Evolutionary conservation across 345 rosid genomes (phyloP).

Genomic region (Eutrema japonicum): DNA sequence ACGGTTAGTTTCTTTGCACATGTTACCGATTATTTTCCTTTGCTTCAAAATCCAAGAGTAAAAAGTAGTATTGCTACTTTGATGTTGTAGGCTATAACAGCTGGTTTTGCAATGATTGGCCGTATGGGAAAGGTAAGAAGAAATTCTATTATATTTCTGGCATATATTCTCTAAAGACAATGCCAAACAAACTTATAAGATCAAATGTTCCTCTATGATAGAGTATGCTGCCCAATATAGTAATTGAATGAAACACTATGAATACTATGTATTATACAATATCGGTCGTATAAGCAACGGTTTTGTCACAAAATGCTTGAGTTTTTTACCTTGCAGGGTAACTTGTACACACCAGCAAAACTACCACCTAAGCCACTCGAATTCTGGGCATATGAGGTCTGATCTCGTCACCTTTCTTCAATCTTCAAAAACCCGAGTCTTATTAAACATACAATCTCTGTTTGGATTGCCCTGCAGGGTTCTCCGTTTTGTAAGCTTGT

Average conservation of each 20-base stretch:
- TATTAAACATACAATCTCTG: neutral
- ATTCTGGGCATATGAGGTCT: constrained; percentile 89
- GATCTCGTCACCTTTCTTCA: neutral
- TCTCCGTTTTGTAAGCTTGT: constrained; percentile 90
- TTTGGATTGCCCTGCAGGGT: constrained; percentile 52
- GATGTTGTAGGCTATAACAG: constrained; percentile 77
- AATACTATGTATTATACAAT: neutral
- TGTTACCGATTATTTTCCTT: constrained; percentile 1
- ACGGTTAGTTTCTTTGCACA: constrained; percentile 57
- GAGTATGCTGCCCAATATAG: neutral
- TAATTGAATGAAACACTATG: neutral
- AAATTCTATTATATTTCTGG: constrained; percentile 19
- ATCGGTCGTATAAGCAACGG: neutral
- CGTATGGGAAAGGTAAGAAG: constrained; percentile 78
- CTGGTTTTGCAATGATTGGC: constrained; percentile 83
- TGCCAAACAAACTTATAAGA: neutral
- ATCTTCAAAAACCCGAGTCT: neutral
- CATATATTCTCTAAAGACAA: neutral
- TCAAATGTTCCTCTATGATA: neutral
- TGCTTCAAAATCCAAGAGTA: neutral
- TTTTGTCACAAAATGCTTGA: constrained; percentile 29
- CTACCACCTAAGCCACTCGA: constrained; percentile 88
- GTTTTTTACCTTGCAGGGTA: constrained; percentile 57
- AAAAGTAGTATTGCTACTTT: neutral
- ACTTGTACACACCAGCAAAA: constrained; percentile 69